phyloP scores from a whole-genome alignment of 2,329 filamentous ascomycete genomes.

The Leptographium wingfieldii region DNA sequence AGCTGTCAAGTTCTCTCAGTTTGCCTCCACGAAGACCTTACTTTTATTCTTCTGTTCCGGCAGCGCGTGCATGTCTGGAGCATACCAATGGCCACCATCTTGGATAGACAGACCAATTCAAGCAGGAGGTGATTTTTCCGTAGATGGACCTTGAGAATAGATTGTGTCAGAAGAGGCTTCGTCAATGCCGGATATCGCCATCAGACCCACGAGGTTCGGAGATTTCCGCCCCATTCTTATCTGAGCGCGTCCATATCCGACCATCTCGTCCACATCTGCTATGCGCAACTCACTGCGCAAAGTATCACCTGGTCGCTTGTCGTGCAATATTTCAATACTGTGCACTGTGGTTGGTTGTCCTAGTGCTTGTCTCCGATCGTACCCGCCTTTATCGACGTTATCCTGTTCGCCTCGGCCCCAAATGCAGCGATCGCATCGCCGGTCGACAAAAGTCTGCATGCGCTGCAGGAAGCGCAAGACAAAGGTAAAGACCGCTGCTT shows the following conservation, averaged over 20 bases:
- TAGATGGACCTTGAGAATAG: background rate
- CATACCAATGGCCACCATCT: background rate
- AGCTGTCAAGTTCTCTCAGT: background rate
- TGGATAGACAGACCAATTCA: background rate
- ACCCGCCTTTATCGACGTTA: background rate
- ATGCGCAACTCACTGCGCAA: background rate
- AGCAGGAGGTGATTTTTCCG: background rate
- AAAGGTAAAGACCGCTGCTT: background rate
- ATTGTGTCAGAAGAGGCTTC: background rate
- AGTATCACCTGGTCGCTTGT: background rate
- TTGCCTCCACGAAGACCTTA: background rate
- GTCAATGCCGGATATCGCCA: background rate
- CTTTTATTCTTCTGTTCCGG: conserved; percentile 1
- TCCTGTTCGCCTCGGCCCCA: too few species aligned
- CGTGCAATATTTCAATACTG: background rate
- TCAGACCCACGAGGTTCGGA: background rate
- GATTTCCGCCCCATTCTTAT: background rate
- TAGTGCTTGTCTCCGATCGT: background rate
- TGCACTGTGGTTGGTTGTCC: background rate
- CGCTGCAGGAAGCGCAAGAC: conserved; percentile 4
- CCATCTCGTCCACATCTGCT: background rate
- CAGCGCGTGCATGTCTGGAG: conserved; percentile 4
- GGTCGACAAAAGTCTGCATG: conserved; percentile 3
- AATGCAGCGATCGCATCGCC: conserved; percentile 2
- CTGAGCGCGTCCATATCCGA: background rate